A percentile compares a stretch with the other conserved stretches of the same genome.
Conservation (phyloP, 768 basidiomycete genomes). For the Cytidiella melzeri region DNA sequence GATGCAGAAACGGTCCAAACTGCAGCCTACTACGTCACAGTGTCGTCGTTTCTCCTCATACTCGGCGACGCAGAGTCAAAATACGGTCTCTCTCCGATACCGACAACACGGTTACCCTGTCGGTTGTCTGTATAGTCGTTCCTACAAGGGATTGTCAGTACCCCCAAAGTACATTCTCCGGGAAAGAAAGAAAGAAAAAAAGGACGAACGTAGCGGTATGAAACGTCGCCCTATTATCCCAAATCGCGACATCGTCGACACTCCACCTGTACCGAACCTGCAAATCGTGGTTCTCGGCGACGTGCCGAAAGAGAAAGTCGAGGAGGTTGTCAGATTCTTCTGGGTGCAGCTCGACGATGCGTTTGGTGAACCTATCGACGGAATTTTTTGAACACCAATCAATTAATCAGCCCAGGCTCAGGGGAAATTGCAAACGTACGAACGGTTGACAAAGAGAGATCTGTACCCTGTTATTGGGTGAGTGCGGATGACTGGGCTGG, state of each 20-base stretch:
- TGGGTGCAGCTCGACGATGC: conserved; percentile 45
- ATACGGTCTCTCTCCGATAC: conserved; percentile 47
- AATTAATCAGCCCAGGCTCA: conserved; percentile 22
- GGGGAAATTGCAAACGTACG: conserved; percentile 3
- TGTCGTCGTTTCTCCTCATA: conserved; percentile 31
- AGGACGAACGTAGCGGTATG: conserved; percentile 31
- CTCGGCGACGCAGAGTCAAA: conserved; percentile 36
- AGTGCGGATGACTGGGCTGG: conserved; percentile 43
- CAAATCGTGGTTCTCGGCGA: conserved; percentile 54
- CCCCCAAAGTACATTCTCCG: background rate
- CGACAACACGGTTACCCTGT: conserved; percentile 47
- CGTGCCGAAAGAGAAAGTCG: conserved; percentile 41
- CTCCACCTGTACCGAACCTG: conserved; percentile 50
- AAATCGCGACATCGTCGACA: conserved; percentile 49
- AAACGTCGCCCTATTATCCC: conserved; percentile 52
- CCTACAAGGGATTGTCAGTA: no score
- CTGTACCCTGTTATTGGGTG: conserved; percentile 59
- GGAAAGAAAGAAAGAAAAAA: background rate
- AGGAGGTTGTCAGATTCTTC: conserved; percentile 50
- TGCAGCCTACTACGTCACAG: no score
- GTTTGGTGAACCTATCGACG: conserved; percentile 54
- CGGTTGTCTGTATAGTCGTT: conserved; percentile 32
- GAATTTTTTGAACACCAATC: background rate
- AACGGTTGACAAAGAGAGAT: conserved; percentile 48
- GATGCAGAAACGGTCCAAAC: no score